Conservation (phyloP, 257 asterid genomes). For the Thymus mandschuricus region DNA sequence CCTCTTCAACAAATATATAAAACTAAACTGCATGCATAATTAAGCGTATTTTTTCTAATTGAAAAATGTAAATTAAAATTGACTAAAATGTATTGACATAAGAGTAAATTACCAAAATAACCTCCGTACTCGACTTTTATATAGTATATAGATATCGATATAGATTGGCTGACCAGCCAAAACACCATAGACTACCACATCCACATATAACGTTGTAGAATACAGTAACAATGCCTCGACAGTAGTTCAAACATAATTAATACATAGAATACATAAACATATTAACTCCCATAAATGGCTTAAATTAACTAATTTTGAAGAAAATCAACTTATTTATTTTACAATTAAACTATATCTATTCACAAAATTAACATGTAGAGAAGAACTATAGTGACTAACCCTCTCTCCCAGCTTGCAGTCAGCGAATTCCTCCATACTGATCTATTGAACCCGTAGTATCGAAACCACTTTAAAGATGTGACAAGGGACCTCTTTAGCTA, state of each 20-base stretch:
- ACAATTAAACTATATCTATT: constrained; percentile 29
- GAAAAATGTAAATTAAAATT: no score
- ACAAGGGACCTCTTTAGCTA: not conserved
- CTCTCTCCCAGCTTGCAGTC: constrained; percentile 29
- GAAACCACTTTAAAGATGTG: not conserved
- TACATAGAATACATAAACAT: constrained; percentile 15
- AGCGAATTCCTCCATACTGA: not conserved
- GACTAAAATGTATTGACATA: no score
- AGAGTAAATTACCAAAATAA: no score
- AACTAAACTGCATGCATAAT: no score
- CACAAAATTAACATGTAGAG: constrained; percentile 37
- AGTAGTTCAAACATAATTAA: constrained; percentile 6
- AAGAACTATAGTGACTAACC: constrained; percentile 18
- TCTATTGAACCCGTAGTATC: constrained; percentile 16
- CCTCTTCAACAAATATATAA: no score
- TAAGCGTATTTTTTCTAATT: no score
- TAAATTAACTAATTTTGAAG: not conserved
- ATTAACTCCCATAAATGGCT: constrained; percentile 2
- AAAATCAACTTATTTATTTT: not conserved
- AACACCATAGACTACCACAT: not conserved
- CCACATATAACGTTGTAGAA: not conserved
- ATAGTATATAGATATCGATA: not conserved
- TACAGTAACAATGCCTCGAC: not conserved
- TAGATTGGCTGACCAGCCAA: no score
- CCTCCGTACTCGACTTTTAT: not conserved